A percentile compares a stretch with the other conserved stretches of the same genome.
phyloP scores from a whole-genome alignment of 805 yeast genomes.

The Kregervanrija pseudodelftensis region DNA sequence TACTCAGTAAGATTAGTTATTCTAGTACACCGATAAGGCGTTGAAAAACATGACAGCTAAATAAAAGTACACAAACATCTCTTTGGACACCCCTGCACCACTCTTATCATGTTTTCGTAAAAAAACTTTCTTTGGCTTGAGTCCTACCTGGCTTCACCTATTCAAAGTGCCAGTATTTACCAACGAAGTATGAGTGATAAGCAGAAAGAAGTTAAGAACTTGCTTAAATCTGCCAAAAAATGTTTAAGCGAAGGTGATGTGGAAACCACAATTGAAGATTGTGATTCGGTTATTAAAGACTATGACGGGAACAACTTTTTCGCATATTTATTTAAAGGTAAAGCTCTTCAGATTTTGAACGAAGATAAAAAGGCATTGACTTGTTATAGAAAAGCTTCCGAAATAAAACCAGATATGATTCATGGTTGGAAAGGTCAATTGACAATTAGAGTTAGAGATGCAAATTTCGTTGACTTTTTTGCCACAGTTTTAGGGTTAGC shows the following conservation, averaged over 20 bases:
- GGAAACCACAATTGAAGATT: constrained; percentile 51
- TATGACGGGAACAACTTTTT: constrained; percentile 51
- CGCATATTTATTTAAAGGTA: constrained; percentile 69
- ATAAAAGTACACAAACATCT: not conserved
- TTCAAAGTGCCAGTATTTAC: too few relatives aligned
- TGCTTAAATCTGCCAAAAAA: constrained; percentile 41
- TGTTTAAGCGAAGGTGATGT: constrained; percentile 53
- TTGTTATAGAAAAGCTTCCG: constrained; percentile 43
- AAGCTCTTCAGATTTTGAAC: constrained; percentile 45
- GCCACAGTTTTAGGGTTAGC: constrained; percentile 38
- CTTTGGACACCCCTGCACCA: too few relatives aligned
- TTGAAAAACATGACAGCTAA: not conserved
- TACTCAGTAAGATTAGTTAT: not conserved
- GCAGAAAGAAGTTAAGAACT: constrained; percentile 13
- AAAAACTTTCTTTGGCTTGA: too few relatives aligned
- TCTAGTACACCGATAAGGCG: not conserved
- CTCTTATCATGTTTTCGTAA: too few relatives aligned
- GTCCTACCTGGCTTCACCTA: too few relatives aligned
- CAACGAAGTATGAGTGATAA: not conserved
- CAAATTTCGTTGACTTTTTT: constrained; percentile 41
- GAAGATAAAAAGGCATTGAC: constrained; percentile 32
- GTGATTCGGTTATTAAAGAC: constrained; percentile 44
- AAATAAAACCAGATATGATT: constrained; percentile 41
- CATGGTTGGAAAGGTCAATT: constrained; percentile 81
- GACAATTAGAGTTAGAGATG: constrained; percentile 32